Evolutionary conservation across 2,329 filamentous ascomycete species (phyloP), one percentile per base, ranked within the genome.

Genomic region (Alternaria dauci): DNA sequence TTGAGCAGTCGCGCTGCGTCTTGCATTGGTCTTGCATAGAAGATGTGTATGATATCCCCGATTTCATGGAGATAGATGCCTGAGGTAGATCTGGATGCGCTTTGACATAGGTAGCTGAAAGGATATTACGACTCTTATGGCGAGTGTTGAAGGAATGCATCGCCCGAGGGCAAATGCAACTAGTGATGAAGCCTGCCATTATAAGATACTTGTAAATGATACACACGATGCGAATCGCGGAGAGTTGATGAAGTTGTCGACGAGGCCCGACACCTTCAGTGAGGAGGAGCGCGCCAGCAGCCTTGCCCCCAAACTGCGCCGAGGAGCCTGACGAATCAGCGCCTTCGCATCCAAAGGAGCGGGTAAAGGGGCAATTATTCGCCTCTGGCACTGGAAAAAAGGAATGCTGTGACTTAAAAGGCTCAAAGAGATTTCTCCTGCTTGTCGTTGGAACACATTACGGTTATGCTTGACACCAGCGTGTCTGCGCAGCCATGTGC

Each of bases 1-100:
- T 26, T 72, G 46, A 71, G 50, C 16, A 12, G 26, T 55, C 25
- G 20, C 4, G 46, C 46, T 38, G 8, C 46, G 8, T 38, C 8
- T 26, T 26, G 20, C 34, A 50, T n/a, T 11, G 46, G 14, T 2
- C 11, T 36, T 7, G 0, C 32, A 26, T 16, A 0, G 11, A 16
- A 11, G n/a, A 52, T 12, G 3, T 52, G 16, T 16, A 20, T 18
- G 9, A 26, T 43, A n/a, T 18, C 12, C 18, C 20, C 32, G 46
- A 36, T 30, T n/a, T 50, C 14, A 38, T n/a, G 32, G 26, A 26
- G 20, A 50, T 38, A 26, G 20, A 50, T 38, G 34, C 0, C 14
- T 16, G 20, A 14, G 11, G 39, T 42, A 25, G 46, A 16, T 12
- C 30, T 12, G 20, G 14, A 38, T 1, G 20, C 34, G 46, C 20